Conservation (phyloP, 2,329 filamentous ascomycete species). For the Aureobasidium sp. region DNA sequence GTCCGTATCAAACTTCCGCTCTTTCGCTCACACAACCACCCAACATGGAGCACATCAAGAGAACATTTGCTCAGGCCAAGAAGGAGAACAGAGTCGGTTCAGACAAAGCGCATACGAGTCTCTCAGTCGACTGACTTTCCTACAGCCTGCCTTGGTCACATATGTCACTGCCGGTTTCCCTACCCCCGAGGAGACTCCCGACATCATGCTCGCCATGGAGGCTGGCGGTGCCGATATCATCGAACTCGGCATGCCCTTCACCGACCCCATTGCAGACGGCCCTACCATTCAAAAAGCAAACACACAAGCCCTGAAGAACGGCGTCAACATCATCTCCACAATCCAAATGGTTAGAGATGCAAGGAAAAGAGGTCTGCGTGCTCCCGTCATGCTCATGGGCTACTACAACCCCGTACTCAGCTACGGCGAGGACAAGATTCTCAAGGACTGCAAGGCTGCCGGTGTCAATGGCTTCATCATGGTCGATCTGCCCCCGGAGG, state of each 20-base stretch:
- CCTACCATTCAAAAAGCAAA: slow-evolving; percentile 96
- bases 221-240: slow-evolving; percentile 91
- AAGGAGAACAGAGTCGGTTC: slow-evolving; percentile 35
- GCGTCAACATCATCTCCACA: slow-evolving; percentile 71
- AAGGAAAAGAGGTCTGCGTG: slow-evolving; percentile 64
- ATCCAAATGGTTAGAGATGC: slow-evolving; percentile 79
- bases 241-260: slow-evolving; percentile 93
- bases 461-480: slow-evolving; percentile 96
- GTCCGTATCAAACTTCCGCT: background rate
- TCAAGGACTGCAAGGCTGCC: slow-evolving; percentile 73
- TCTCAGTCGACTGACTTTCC: background rate
- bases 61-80: slow-evolving; percentile 43
- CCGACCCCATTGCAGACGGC: slow-evolving; percentile 94
- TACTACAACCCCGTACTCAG: slow-evolving; percentile 96
- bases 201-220: slow-evolving; percentile 82
- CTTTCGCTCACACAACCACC: background rate
- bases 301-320: slow-evolving; percentile 78
- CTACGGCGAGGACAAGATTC: slow-evolving; percentile 85
- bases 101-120: background rate
- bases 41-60: slow-evolving; percentile 40
- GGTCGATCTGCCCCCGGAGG: slow-evolving; percentile 90
- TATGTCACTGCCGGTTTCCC: slow-evolving; percentile 96
- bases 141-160: slow-evolving; percentile 74
- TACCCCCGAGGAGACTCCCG: slow-evolving; percentile 66
- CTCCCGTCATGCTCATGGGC: slow-evolving; percentile 89